A percentile compares a stretch with the other conserved stretches of the same genome.
These are phyloP conservation scores for Globisporangium nagaii DNA, from an alignment of 352 stramenopile species.

Conservation along the genomic window DNA sequence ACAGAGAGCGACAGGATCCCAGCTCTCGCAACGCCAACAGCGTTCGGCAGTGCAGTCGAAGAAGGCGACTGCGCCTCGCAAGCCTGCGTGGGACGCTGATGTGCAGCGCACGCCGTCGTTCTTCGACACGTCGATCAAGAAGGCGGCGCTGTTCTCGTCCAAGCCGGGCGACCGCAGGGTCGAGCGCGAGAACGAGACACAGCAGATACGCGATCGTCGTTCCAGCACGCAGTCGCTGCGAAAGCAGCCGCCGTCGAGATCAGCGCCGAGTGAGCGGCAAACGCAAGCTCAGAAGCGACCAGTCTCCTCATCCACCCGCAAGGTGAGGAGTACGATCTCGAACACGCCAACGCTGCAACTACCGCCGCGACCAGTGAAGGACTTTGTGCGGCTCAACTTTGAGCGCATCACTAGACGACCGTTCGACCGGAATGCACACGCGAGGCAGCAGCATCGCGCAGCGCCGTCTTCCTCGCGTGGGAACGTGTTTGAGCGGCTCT, in stretches of 20 bases:
- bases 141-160: constrained; percentile 43
- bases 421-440: constrained; percentile 5
- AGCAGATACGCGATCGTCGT: constrained; percentile 3
- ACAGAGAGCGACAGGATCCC: background rate
- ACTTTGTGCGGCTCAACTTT: constrained; percentile 58
- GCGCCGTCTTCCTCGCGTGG: background rate
- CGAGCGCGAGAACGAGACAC: constrained; percentile 15
- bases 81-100: constrained; percentile 44
- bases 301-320: background rate
- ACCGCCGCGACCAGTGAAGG: constrained; percentile 23
- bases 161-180: constrained; percentile 29
- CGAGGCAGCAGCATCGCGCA: background rate
- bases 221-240: background rate
- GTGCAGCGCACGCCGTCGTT: constrained; percentile 20
- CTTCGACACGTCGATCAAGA: constrained; percentile 54
- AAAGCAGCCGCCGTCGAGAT: background rate
- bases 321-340: constrained; percentile 5
- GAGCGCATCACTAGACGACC: constrained; percentile 36
- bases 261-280: constrained; percentile 3
- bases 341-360: background rate
- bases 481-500: constrained; percentile 45
- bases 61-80: constrained; percentile 1
- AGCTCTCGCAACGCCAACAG: background rate
- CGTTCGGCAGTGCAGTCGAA: too few relatives aligned
- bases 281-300: constrained; percentile 10